Percentiles rank a stretch among this genome's conserved stretches.
Conservation (phyloP, 768 basidiomycete genomes). For the Naganishia onofrii region DNA sequence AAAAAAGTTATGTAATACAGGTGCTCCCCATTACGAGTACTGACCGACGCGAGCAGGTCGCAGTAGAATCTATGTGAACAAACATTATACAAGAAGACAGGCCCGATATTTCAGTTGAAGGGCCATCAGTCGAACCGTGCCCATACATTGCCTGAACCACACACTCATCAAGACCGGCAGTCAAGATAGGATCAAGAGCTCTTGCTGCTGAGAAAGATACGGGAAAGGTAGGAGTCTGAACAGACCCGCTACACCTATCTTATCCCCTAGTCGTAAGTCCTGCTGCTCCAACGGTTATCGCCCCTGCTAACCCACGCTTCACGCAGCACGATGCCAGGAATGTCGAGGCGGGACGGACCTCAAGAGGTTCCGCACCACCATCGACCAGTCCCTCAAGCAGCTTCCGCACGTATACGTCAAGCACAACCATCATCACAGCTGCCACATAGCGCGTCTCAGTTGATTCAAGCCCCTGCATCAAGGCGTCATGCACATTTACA, state of each 20-base stretch:
- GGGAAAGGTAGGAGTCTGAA: conserved; percentile 7
- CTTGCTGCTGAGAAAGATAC: not conserved
- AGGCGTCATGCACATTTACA: conserved; percentile 52
- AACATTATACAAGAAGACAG: not conserved
- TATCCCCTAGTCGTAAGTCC: not conserved
- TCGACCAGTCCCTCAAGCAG: conserved; percentile 13
- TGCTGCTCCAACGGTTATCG: not conserved
- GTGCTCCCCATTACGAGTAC: too few species aligned
- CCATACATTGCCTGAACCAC: not conserved
- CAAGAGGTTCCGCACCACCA: conserved; percentile 10
- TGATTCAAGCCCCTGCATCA: conserved; percentile 17
- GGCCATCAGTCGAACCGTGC: not conserved
- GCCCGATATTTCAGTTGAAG: not conserved
- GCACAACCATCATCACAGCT: conserved; percentile 8
- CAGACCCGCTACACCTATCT: not conserved
- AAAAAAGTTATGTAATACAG: too few species aligned
- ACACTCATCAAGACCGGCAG: not conserved
- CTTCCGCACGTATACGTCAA: conserved; percentile 5
- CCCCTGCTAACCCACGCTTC: not conserved
- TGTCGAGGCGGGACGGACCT: not conserved
- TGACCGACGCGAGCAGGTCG: not conserved
- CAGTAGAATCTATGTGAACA: not conserved
- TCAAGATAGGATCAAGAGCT: not conserved
- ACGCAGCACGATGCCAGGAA: conserved; percentile 1
- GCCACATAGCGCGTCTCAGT: conserved; percentile 15